These are phyloP conservation scores for Thelephora ganbajun DNA, from an alignment of 768 basidiomycete genomes.

Conservation along the genomic window DNA sequence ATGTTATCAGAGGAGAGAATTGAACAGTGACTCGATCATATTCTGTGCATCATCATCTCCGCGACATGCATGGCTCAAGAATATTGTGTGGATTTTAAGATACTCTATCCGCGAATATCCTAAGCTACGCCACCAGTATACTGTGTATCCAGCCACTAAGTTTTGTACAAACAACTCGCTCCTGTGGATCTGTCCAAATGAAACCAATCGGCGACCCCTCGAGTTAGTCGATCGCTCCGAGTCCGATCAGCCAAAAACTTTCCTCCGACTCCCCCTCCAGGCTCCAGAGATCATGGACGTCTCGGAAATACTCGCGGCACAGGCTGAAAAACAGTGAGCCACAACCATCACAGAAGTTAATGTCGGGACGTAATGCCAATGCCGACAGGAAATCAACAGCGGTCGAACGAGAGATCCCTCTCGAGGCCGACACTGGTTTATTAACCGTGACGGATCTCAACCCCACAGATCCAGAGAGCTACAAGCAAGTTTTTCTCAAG, in stretches of 20 bases:
- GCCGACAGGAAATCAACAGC: slow-evolving; percentile 42
- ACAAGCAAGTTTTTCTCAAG: slow-evolving; percentile 40
- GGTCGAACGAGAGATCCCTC: slow-evolving; percentile 68
- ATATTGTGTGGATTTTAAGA: too few species aligned
- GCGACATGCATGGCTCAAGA: too few species aligned
- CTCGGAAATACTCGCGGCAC: slow-evolving; percentile 60
- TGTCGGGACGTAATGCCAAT: not conserved
- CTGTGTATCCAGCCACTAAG: too few species aligned
- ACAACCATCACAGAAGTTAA: not conserved
- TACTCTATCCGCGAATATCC: too few species aligned
- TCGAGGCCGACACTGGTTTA: slow-evolving; percentile 71
- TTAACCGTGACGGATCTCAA: slow-evolving; percentile 82
- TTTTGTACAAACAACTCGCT: too few species aligned
- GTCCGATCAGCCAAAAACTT: not conserved
- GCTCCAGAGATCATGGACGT: slow-evolving; percentile 55
- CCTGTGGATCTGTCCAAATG: too few species aligned
- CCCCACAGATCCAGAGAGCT: slow-evolving; percentile 71
- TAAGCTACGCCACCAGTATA: too few species aligned
- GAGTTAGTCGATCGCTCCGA: too few species aligned
- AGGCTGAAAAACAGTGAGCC: slow-evolving; percentile 58
- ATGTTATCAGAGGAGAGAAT: slow-evolving; percentile 21
- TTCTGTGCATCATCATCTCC: too few species aligned
- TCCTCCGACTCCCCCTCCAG: not conserved
- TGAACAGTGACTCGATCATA: not conserved
- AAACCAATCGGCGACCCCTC: too few species aligned